phyloP scores from a whole-genome alignment of 225 moss, liverwort and hornwort species.

The Sphagnum tenellum region DNA sequence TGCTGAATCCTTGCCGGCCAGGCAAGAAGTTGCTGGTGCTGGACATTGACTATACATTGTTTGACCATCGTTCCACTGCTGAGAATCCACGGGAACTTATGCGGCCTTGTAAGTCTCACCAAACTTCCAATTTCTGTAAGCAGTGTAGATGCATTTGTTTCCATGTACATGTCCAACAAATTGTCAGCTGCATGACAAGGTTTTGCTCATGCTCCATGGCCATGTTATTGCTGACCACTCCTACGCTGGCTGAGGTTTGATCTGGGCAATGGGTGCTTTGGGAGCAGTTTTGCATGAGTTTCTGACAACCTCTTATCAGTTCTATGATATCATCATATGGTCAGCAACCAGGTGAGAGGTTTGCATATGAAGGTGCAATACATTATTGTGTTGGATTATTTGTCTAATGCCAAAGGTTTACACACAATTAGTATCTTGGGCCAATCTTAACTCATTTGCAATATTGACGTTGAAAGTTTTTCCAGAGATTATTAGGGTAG shows the following conservation, averaged over 20 bases:
- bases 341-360: conserved; percentile 84
- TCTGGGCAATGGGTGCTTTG: conserved; percentile 1
- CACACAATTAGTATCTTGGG: too few species aligned
- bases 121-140: background rate
- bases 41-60: conserved; percentile 96
- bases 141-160: background rate
- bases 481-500: too few species aligned
- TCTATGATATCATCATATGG: conserved; percentile 98
- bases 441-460: too few species aligned
- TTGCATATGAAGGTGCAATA: conserved; percentile 7
- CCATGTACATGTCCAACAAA: too few species aligned
- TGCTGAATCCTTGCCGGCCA: conserved; percentile 76
- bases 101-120: conserved; percentile 71
- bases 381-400: too few species aligned
- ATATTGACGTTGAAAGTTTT: too few species aligned
- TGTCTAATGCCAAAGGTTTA: too few species aligned
- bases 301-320: conserved; percentile 69
- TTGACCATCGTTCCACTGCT: conserved; percentile 95
- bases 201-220: too few species aligned
- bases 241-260: too few species aligned
- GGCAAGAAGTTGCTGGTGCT: conserved; percentile 94
- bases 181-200: too few species aligned
- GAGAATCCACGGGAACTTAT: conserved; percentile 93
- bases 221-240: too few species aligned
- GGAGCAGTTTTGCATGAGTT: conserved; percentile 88